phyloP scores from a whole-genome alignment of 371 early-diverging fungal species.

The Mortierella polycephala region DNA sequence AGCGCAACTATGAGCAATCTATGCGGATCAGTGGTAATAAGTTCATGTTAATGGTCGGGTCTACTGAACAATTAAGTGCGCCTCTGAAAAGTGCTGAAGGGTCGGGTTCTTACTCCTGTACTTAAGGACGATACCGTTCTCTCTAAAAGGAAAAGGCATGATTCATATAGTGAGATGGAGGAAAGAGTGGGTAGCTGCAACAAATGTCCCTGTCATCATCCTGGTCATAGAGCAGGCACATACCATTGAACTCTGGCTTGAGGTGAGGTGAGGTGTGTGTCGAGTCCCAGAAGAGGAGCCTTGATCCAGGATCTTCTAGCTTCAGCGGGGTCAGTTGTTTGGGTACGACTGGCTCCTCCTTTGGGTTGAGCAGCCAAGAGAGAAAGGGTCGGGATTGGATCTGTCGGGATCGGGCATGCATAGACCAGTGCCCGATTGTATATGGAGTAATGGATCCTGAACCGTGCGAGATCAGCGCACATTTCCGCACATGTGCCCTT shows the following conservation, averaged over 20 bases:
- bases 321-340: slow-evolving; percentile 39
- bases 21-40: neutral
- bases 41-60: no score
- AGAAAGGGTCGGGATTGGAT: slow-evolving; percentile 39
- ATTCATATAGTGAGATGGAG: no score
- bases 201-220: no score
- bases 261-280: slow-evolving; percentile 38
- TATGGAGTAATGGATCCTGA: neutral
- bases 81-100: no score
- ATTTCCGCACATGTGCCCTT: slow-evolving; percentile 6
- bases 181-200: no score
- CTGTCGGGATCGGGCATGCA: neutral
- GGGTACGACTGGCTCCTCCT: slow-evolving; percentile 37
- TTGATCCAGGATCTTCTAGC: slow-evolving; percentile 27
- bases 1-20: slow-evolving; percentile 53
- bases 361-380: slow-evolving; percentile 50
- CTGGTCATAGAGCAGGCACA: neutral
- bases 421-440: neutral
- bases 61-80: no score
- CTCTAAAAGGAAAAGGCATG: slow-evolving; percentile 9
- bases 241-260: slow-evolving; percentile 54
- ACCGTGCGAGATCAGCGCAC: slow-evolving; percentile 1
- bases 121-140: slow-evolving; percentile 36
- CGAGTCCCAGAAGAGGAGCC: slow-evolving; percentile 53
- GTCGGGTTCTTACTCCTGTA: slow-evolving; percentile 36